These are phyloP conservation scores for Rubia balearica DNA, from an alignment of 305 asterid genomes.

Conservation along the genomic window DNA sequence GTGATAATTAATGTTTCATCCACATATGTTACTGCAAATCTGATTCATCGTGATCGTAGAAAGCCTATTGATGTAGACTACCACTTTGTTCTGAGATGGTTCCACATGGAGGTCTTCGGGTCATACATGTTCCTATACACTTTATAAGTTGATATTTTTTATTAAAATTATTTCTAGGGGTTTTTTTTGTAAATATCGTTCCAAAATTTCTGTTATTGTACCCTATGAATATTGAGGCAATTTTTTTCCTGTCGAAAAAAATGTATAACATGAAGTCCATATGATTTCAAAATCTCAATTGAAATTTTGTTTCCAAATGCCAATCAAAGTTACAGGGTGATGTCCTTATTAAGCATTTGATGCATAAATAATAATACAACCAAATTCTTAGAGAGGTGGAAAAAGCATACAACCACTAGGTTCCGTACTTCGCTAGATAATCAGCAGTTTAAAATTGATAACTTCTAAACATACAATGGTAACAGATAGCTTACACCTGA, in stretches of 20 bases:
- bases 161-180: no score
- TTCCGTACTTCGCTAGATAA: conserved; percentile 10
- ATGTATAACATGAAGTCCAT: neutral
- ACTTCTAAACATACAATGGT: conserved; percentile 13
- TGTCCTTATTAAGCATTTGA: conserved; percentile 5
- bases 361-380: conserved; percentile 2
- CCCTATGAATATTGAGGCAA: no score
- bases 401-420: conserved; percentile 12
- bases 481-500: conserved; percentile 28
- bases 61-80: no score
- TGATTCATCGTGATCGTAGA: no score
- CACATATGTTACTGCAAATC: no score
- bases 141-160: no score
- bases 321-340: neutral
- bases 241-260: neutral
- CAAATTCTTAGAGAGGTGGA: neutral
- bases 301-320: conserved; percentile 2
- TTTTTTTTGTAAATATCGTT: no score
- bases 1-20: no score
- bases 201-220: no score
- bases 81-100: no score
- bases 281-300: conserved; percentile 13
- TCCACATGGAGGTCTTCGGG: no score
- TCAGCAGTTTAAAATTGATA: conserved; percentile 7
- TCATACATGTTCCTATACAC: no score